phyloP scores from a whole-genome alignment of 1,284 basidiomycete genomes.

The Cutaneotrichosporon mucoides region DNA sequence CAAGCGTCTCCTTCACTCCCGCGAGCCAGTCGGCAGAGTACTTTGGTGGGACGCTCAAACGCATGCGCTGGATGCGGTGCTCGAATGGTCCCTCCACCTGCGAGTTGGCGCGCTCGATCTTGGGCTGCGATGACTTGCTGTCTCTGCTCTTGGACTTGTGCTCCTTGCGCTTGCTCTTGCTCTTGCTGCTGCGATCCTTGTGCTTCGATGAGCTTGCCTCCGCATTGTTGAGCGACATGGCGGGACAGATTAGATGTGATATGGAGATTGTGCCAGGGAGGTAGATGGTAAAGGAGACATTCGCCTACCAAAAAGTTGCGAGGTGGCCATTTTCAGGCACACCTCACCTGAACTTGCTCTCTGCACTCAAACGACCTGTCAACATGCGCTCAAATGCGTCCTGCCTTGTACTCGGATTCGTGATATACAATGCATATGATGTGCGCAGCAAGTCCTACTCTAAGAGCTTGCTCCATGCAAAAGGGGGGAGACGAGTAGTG shows the following conservation, averaged over 20 bases:
- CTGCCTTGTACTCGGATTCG: too few relatives aligned
- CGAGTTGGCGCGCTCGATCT: background rate
- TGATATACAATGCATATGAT: slow-evolving; percentile 16
- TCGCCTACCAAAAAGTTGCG: slow-evolving; percentile 21
- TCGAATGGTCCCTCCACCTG: slow-evolving; percentile 58
- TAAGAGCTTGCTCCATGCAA: background rate
- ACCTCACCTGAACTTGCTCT: background rate
- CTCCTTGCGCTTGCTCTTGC: slow-evolving; percentile 17
- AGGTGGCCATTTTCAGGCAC: slow-evolving; percentile 20
- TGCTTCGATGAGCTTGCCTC: slow-evolving; percentile 27
- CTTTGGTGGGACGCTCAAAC: slow-evolving; percentile 74
- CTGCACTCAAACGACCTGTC: too few relatives aligned
- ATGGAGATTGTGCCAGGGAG: slow-evolving; percentile 2
- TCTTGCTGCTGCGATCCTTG: slow-evolving; percentile 21
- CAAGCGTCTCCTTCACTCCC: slow-evolving; percentile 81
- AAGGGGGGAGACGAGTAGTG: background rate
- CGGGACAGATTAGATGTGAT: background rate
- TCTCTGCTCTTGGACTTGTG: slow-evolving; percentile 8
- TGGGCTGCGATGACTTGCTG: background rate
- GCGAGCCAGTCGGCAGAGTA: slow-evolving; percentile 65
- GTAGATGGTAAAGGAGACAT: slow-evolving; percentile 2
- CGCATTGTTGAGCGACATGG: slow-evolving; percentile 21
- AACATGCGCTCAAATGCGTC: too few relatives aligned
- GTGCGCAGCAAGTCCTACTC: background rate
- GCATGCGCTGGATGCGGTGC: slow-evolving; percentile 61